Evolutionary conservation across 2,329 filamentous ascomycete species (phyloP).

Genomic region (Didymosphaeria variabile): DNA sequence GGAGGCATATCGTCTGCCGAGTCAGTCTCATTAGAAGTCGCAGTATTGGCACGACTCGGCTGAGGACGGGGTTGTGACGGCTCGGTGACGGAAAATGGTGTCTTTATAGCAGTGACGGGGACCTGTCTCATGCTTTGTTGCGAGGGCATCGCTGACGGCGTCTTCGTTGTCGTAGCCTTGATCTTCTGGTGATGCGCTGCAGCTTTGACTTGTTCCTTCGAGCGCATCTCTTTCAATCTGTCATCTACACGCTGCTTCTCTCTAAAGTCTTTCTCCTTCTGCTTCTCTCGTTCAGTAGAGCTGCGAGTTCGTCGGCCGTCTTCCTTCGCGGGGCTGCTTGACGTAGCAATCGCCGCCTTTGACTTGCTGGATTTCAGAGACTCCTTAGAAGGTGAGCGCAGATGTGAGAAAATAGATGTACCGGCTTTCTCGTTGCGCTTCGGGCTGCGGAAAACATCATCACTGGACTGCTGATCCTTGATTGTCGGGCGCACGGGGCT

Average conservation of each 20-base stretch:
- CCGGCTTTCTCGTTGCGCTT: slow-evolving; percentile 41
- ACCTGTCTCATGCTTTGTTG: slow-evolving; percentile 43
- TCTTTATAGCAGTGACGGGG: slow-evolving; percentile 57
- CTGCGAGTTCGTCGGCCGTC: slow-evolving; percentile 63
- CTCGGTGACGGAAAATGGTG: slow-evolving; percentile 46
- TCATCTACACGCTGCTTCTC: slow-evolving; percentile 70
- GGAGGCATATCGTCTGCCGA: slow-evolving; percentile 67
- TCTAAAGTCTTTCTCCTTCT: slow-evolving; percentile 64
- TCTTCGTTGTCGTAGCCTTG: slow-evolving; percentile 59
- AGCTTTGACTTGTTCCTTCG: slow-evolving; percentile 76
- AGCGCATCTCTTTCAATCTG: slow-evolving; percentile 72
- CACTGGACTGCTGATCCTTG: slow-evolving; percentile 37
- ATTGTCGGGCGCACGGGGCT: slow-evolving; percentile 39
- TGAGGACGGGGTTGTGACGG: slow-evolving; percentile 42
- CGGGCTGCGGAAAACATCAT: slow-evolving; percentile 47
- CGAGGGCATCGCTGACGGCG: slow-evolving; percentile 51
- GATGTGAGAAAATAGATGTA: slow-evolving; percentile 43
- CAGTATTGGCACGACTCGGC: slow-evolving; percentile 38
- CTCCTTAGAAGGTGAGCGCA: slow-evolving; percentile 48
- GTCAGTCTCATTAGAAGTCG: slow-evolving; percentile 46
- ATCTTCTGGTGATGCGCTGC: slow-evolving; percentile 54
- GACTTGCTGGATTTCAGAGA: slow-evolving; percentile 43
- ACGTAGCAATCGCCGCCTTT: slow-evolving; percentile 28
- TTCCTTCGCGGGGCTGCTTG: slow-evolving; percentile 44
- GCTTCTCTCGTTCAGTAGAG: slow-evolving; percentile 69